Evolutionary conservation across 495 filamentous ascomycete species (phyloP).

Genomic region (Annulohypoxylon stygium): DNA sequence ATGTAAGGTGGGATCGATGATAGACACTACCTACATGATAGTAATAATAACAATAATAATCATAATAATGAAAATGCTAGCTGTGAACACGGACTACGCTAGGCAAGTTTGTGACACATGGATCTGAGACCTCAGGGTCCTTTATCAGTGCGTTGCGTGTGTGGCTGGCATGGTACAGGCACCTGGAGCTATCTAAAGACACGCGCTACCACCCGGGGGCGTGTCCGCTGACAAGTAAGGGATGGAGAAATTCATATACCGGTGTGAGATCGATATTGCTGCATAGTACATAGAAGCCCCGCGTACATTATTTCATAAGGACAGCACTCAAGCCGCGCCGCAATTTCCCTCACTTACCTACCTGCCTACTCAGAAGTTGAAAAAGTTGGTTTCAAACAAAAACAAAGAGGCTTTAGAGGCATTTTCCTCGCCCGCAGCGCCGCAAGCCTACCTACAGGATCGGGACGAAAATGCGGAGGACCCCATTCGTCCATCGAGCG

Average conservation of each 20-base stretch:
- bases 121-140: constrained; percentile 39
- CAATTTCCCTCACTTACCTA: background rate
- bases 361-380: background rate
- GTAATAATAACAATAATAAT: background rate
- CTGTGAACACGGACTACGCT: background rate
- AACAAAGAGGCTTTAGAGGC: constrained; percentile 1
- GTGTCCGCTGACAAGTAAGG: constrained; percentile 15
- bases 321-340: background rate
- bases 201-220: constrained; percentile 5
- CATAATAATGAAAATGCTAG: background rate
- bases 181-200: constrained; percentile 10
- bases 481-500: constrained; percentile 24
- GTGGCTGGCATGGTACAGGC: constrained; percentile 27
- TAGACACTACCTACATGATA: background rate
- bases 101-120: constrained; percentile 23
- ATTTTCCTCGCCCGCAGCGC: constrained; percentile 14
- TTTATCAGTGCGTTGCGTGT: constrained; percentile 19
- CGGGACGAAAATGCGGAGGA: constrained; percentile 42
- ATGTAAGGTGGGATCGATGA: background rate
- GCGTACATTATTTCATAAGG: constrained; percentile 4
- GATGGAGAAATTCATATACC: constrained; percentile 21
- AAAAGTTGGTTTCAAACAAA: background rate
- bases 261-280: constrained; percentile 20
- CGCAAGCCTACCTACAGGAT: constrained; percentile 47
- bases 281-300: background rate